Base-by-base conservation (phyloP, 2,329 filamentous ascomycete species). In the Albifimbria verrucaria region DNA sequence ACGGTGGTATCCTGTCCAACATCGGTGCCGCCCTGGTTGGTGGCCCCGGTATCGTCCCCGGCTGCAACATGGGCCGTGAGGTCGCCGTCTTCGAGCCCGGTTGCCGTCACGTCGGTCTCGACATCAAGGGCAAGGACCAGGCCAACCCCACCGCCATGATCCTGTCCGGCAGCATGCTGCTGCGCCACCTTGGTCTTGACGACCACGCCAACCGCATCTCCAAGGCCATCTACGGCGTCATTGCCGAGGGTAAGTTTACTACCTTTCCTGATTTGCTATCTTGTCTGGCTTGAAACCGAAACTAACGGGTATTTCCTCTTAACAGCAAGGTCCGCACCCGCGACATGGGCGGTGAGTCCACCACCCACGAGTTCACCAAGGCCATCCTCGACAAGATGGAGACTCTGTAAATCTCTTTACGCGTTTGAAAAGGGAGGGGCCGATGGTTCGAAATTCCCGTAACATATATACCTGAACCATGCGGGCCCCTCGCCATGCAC, bases 111-210 rank as follows among this genome's bases (percentile, higher is more conserved):
- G 94, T 99, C 71, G 94, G 94, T 77, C 88, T 99, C 48, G 94
- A 99, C 74, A 99, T 99, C 80, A 92, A 97, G 87, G 94, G 94
- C 81, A 97, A 97, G 83, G 92, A 97, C 77, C 92, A 97, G 81
- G 94, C 94, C 62, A 99, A 99, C 84, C 94, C 94, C 51, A 97
- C 92, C 52, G 94, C 94, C 60, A 82, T 99, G 80, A 85, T 99
- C 63, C 88, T 99, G 59, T 96, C 91, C 55, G 92, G 92, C 61
- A 90, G 91, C 72, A 99, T 99, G 94, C 88, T 99, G 66, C 84
- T 99, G 72, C 89, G 94, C 71, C 94, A 99, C 79, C 84, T 99
- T 62, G 94, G 94, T 64, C 88, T 99, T 49, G 93, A 99, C 70
- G 92, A 97, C 74, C 94, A 99, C 74, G 94, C 94, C 68, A 97